Base-by-base conservation (phyloP, 768 basidiomycete genomes). In the Hericium erinaceus region DNA sequence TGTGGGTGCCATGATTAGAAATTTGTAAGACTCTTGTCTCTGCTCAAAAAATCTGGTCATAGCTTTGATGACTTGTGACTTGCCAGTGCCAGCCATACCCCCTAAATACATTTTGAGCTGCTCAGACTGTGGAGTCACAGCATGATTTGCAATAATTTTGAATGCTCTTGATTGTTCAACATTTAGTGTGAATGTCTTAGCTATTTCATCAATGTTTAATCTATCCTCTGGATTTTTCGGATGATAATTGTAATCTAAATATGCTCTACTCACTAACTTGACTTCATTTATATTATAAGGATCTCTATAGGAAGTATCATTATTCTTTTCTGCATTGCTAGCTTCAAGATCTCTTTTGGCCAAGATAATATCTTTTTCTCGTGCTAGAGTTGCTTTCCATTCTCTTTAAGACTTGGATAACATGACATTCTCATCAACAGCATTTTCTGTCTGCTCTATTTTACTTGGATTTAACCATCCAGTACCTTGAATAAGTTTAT, bases 41-140 rank as follows among this genome's bases (percentile, higher is more conserved):
- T 15, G 13, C 9, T 59, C 54, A 48, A 67, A 60, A 33, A 61
- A 64, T 3, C 13, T 0, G 8, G 48, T 57, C 2, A 66, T 15
- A n/a, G 62, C 60, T 16, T 60, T 24, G 5, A 66, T 54, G n/a
- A n/a, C n/a, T n/a, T n/a, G n/a, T 15, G 64, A 63, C 46, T 64
- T 66, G 10, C 64, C 65, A 12, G 61, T 66, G 4, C 65, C 65
- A 6, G 48, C 64, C 62, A 65, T 64, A 13, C 64, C 44, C 6
- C 44, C 44, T 46, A 46, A n/a, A 20, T 5, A 48, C 54, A 66
- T 66, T 7, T 55, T 40, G 13, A 66, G 46, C 22, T 55, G 59
- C 13, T 61, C 58, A 4, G 40, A 26, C 20, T 6, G 4, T 16
- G 39, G 24, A 20, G 46, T 13, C 9, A 52, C 4, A 15, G 52